Base-by-base conservation (phyloP, 108 stramenopile species). In the Skeletonema marinoi region DNA sequence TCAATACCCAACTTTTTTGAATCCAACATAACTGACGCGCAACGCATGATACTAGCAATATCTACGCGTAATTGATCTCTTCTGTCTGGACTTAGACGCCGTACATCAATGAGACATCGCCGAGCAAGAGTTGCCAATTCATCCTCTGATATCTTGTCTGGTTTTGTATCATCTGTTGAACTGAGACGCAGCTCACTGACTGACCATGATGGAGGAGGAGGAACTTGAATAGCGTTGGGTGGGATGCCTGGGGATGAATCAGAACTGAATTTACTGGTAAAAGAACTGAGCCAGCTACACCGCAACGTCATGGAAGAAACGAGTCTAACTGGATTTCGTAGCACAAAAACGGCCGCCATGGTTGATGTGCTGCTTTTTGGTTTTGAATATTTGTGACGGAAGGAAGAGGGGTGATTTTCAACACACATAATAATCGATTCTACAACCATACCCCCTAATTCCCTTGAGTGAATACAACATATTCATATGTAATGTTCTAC, bases 101-200 rank as follows among this genome's bases (percentile, higher is more conserved):
- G 78, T 10, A 84, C 64, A 38, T 84, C 83, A 36, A 84, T 84
- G 42, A 84, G 70, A 58, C 83, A 84, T 50, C 83, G 78, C 56
- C 79, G 44, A 3, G 83, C 83, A 29, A 84, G 70, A 32, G 44
- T 71, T 38, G 69, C 69, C 39, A 84, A 68, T 33, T 84, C 83
- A 25, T 70, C 74, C 14, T 80, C 69, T 11, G 83, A 84, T 60
- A 84, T 66, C 54, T 48, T 44, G 4, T 66, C 54, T 33, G 59
- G 3, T 56, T 63, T 39, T 16, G 32, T 10, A 19, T 32, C 30
- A 61, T 44, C 62, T 12, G 25, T 39, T 36, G 73, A 65, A 29
- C 30, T 54, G 14, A 74, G 73, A 16, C 73, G 73, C 8, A 74
- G 31, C 21, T 74, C 73, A 54, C 30, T 44, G 6, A 74, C 46